Base-by-base conservation (phyloP, 805 yeast species). In the Cyberlindnera meyerae region DNA sequence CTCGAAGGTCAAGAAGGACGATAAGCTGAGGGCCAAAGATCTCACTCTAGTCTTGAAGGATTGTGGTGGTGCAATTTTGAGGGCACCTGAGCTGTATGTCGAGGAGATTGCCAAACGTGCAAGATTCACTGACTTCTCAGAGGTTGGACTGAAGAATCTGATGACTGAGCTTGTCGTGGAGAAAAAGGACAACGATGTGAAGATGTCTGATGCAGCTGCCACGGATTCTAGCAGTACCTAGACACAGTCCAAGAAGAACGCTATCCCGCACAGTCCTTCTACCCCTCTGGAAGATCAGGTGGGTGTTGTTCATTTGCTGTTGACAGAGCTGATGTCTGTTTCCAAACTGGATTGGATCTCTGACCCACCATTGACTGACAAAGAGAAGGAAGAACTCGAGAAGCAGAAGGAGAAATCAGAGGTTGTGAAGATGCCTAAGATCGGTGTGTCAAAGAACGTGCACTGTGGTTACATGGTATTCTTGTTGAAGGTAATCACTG, bases 401-500 rank as follows among this genome's bases (percentile, higher is more conserved):
- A 52, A 52, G 36, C 48, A 55, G 27, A 50, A 56, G 40, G 36
- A 45, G 43, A 43, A 47, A 34, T 20, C 40, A 44, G 45, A 65
- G 47, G 17, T 51, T 11, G 47, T 47, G 6, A 49, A 44, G 28
- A 24, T 33, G n/a, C 44, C 54, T 40, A 52, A 43, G 44, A 54
- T 56, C 2, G 63, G 65, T 29, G 55, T 73, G 11, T 57, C 70
- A 31, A 68, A 63, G 38, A 83, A 82, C 52, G 62, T 67, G 7
- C 68, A 73, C 21, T 84, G 80, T 57, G 70, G 79, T 0, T 80
- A 83, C 49, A 75, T 78, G 40, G 71, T 80, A 29, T 88, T 80
- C 55, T 58, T 89, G 31, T 60, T 89, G 27, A 84, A 79, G 46
- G 61, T 76, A 0, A 58, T 88, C 27, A 70, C 79, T 0, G 97